These are phyloP conservation scores for Tilletia walkeri DNA, from an alignment of 1,284 basidiomycete species.

Conservation along the genomic window DNA sequence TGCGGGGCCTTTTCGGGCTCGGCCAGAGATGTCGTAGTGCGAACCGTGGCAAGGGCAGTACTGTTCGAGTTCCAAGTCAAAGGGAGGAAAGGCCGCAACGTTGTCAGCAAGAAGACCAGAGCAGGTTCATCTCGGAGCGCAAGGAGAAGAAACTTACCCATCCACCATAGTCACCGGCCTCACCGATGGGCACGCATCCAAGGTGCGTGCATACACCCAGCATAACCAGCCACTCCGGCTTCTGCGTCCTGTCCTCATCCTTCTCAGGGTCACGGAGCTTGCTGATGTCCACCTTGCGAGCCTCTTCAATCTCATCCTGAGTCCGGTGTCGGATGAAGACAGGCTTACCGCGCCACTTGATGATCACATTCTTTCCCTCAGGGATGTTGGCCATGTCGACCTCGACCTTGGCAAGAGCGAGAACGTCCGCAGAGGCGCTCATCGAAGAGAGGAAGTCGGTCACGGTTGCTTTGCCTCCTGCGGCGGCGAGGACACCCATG, in stretches of 20 bases:
- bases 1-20: conserved; percentile 89
- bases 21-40: conserved; percentile 91
- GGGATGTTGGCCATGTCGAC: conserved; percentile 87
- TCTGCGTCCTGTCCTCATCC: conserved; percentile 84
- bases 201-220: conserved; percentile 86
- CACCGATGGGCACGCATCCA: conserved; percentile 94
- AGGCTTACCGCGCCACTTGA: conserved; percentile 93
- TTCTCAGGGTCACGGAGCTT: conserved; percentile 84
- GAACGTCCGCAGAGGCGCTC: conserved; percentile 94
- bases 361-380: conserved; percentile 73
- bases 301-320: conserved; percentile 86
- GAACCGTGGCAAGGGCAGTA: conserved; percentile 84
- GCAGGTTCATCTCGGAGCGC: background rate
- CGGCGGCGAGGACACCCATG: conserved; percentile 88
- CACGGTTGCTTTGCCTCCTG: conserved; percentile 88
- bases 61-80: background rate
- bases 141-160: conserved; percentile 62
- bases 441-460: conserved; percentile 93
- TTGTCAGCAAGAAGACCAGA: background rate
- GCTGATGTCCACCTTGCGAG: conserved; percentile 80
- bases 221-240: conserved; percentile 80
- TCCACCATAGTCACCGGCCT: conserved; percentile 95
- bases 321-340: conserved; percentile 99
- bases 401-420: conserved; percentile 97
- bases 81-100: conserved; percentile 20